Percentiles rank a stretch among this genome's conserved stretches.
These are phyloP conservation scores for Vitis rupestris DNA, from an alignment of 164 flowering plant genomes.

Conservation along the genomic window DNA sequence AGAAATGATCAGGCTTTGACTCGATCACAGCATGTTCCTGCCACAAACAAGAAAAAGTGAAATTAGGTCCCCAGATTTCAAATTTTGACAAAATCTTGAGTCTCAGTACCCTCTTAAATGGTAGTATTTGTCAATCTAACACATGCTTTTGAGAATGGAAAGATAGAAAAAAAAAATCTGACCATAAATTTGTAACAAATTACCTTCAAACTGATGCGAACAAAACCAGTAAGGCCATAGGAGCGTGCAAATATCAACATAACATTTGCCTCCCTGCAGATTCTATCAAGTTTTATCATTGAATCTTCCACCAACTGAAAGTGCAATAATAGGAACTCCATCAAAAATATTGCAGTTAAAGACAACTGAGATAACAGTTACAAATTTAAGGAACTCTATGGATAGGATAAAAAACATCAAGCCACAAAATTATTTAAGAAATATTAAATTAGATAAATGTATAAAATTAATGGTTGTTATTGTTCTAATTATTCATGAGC, in stretches of 20 bases:
- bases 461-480: no score
- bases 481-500: no score
- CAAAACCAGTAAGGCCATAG: constrained; percentile 94
- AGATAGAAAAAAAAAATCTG: background rate
- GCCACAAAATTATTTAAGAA: no score
- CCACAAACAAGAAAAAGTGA: constrained; percentile 9
- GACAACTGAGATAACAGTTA: no score
- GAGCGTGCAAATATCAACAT: constrained; percentile 88
- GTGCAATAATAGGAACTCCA: constrained; percentile 9
- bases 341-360: background rate
- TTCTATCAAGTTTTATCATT: constrained; percentile 81
- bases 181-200: background rate
- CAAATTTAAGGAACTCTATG: no score
- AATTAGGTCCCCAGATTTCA: background rate
- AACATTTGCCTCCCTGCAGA: constrained; percentile 80
- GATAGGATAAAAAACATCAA: no score
- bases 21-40: constrained; percentile 95
- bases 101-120: background rate
- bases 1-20: constrained; percentile 97
- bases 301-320: constrained; percentile 79
- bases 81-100: background rate
- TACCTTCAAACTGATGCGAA: constrained; percentile 96
- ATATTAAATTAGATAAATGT: no score
- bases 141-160: background rate
- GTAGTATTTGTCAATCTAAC: background rate